phyloP scores from a whole-genome alignment of 805 yeast species.

The Vanderwaltozyma tropicalis region DNA sequence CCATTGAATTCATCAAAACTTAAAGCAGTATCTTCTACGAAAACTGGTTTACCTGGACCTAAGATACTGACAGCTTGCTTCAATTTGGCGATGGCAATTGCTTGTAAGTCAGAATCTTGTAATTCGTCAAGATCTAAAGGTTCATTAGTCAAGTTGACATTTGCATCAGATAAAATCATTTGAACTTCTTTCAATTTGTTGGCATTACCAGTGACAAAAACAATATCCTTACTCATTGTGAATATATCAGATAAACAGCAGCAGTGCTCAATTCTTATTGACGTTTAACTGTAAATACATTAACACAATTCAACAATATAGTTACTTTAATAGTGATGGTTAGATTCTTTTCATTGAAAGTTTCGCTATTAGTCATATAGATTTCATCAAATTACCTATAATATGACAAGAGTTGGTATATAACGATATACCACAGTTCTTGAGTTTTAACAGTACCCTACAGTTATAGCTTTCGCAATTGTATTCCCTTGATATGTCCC shows the following conservation, averaged over 20 bases:
- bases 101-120: conserved; percentile 73
- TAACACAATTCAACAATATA: not conserved
- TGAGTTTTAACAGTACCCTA: too few species aligned
- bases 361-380: too few species aligned
- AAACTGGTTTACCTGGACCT: conserved; percentile 58
- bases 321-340: too few species aligned
- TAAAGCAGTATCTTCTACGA: conserved; percentile 92
- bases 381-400: too few species aligned
- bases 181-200: conserved; percentile 82
- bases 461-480: too few species aligned
- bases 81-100: conserved; percentile 75
- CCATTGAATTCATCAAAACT: conserved; percentile 71
- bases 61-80: conserved; percentile 51
- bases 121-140: conserved; percentile 78
- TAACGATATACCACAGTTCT: too few species aligned
- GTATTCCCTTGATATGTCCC: too few species aligned
- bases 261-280: not conserved
- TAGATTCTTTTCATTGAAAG: too few species aligned
- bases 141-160: conserved; percentile 41
- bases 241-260: not conserved
- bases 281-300: not conserved
- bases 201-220: conserved; percentile 80
- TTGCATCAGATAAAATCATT: conserved; percentile 40
- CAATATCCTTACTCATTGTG: conserved; percentile 30
- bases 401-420: too few species aligned